Conservation (phyloP, 805 yeast species). For the Kurtzmaniella cleridarum region DNA sequence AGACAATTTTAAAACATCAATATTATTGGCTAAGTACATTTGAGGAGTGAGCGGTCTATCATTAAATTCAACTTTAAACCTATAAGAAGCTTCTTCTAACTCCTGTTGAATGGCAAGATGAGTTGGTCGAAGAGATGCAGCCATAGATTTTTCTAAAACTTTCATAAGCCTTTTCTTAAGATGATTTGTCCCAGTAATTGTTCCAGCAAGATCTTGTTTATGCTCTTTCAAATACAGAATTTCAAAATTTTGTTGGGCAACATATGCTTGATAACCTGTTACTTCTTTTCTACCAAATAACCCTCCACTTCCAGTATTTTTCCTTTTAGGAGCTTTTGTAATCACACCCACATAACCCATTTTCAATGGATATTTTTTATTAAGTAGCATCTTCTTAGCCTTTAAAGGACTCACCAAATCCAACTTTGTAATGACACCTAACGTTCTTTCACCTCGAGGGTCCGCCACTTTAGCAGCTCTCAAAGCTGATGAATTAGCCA, state of each 20-base stretch:
- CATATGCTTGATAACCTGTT: conserved; percentile 56
- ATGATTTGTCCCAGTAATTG: conserved; percentile 69
- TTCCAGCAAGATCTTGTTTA: conserved; percentile 53
- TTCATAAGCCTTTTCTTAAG: conserved; percentile 77
- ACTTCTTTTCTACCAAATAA: conserved; percentile 44
- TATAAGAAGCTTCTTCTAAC: conserved; percentile 86
- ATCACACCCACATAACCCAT: conserved; percentile 99
- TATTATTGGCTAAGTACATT: conserved; percentile 86
- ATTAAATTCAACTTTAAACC: conserved; percentile 93
- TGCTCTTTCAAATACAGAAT: conserved; percentile 56
- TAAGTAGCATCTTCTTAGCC: conserved; percentile 65
- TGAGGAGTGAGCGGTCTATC: conserved; percentile 93
- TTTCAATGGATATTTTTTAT: conserved; percentile 79
- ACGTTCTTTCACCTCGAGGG: conserved; percentile 91
- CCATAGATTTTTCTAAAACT: conserved; percentile 88
- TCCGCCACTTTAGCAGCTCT: conserved; percentile 86
- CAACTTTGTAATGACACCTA: conserved; percentile 92
- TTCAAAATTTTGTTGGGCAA: conserved; percentile 60
- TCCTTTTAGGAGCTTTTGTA: conserved; percentile 61
- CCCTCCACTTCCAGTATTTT: conserved; percentile 17
- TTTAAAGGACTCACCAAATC: conserved; percentile 78
- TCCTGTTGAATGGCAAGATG: conserved; percentile 81
- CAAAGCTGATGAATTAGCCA: conserved; percentile 93
- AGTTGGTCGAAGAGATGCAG: conserved; percentile 81
- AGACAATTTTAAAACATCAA: conserved; percentile 79